Evolutionary conservation across 2,329 filamentous ascomycete genomes (phyloP).

Genomic region (Pseudopyricularia cyperi): DNA sequence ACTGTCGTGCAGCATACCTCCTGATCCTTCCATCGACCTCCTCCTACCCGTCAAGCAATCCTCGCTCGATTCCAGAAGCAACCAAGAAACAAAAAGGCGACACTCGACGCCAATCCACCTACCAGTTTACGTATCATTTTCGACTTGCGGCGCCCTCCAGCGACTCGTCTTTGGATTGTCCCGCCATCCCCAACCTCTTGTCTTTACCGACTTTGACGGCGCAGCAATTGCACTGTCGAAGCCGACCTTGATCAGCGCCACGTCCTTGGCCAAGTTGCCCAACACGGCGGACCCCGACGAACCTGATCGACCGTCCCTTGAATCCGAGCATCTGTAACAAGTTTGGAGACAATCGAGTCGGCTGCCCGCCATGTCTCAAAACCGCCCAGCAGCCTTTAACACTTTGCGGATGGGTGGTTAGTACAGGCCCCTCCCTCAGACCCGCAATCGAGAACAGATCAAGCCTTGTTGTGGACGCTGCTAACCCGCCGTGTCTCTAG

Average conservation of each 20-base stretch:
- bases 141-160: background rate
- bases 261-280: slow-evolving; percentile 1
- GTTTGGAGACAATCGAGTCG: background rate
- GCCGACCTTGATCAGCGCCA: background rate
- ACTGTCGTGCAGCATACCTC: background rate
- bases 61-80: background rate
- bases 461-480: background rate
- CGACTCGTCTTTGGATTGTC: background rate
- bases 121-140: background rate
- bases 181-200: background rate
- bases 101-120: background rate
- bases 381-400: slow-evolving; percentile 78
- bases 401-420: slow-evolving; percentile 93
- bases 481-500: slow-evolving; percentile 30
- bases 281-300: slow-evolving; percentile 1
- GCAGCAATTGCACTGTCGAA: background rate
- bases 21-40: background rate
- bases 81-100: background rate
- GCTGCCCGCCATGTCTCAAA: slow-evolving; percentile 60
- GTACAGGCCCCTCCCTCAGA: slow-evolving; percentile 18
- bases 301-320: background rate
- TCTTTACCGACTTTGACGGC: background rate
- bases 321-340: background rate
- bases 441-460: background rate
- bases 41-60: background rate